These are phyloP conservation scores for Begonia fuchsioides DNA, from an alignment of 306 rosid species.

Conservation along the genomic window DNA sequence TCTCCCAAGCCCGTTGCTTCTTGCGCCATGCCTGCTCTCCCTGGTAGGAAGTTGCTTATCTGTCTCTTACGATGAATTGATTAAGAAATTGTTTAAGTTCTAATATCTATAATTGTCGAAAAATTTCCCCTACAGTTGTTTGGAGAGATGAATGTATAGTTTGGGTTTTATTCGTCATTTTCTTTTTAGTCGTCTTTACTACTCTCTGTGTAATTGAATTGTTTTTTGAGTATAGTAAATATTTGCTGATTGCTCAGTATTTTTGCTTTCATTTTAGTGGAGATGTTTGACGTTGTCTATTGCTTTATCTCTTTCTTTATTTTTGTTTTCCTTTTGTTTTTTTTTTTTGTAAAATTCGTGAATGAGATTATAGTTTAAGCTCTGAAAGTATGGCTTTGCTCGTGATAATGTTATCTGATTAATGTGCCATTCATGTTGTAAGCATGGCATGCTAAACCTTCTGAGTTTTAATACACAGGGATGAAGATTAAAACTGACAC, in stretches of 20 bases:
- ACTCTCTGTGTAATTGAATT: not conserved
- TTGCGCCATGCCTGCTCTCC: slow-evolving; percentile 99
- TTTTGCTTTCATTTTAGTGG: too few species aligned
- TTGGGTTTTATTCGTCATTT: too few species aligned
- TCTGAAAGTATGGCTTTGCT: too few species aligned
- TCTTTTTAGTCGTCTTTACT: too few species aligned
- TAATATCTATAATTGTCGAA: not conserved
- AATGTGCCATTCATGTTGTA: not conserved
- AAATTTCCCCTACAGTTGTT: too few species aligned
- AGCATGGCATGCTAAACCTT: slow-evolving; percentile 7
- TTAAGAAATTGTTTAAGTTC: not conserved
- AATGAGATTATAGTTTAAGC: too few species aligned
- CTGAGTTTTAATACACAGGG: slow-evolving; percentile 30
- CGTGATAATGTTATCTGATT: too few species aligned
- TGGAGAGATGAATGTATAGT: too few species aligned
- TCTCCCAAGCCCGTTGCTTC: slow-evolving; percentile 99
- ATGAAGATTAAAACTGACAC: slow-evolving; percentile 98
- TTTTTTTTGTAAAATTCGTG: not conserved
- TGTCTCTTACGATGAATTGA: too few species aligned
- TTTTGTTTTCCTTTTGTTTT: not conserved
- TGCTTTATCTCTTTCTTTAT: not conserved
- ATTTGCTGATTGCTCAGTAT: not conserved
- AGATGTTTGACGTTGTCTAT: too few species aligned
- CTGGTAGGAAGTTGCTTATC: slow-evolving; percentile 27
- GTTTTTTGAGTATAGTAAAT: not conserved